phyloP scores from a whole-genome alignment of 371 early-diverging fungal species.

The Coemansia sp. region DNA sequence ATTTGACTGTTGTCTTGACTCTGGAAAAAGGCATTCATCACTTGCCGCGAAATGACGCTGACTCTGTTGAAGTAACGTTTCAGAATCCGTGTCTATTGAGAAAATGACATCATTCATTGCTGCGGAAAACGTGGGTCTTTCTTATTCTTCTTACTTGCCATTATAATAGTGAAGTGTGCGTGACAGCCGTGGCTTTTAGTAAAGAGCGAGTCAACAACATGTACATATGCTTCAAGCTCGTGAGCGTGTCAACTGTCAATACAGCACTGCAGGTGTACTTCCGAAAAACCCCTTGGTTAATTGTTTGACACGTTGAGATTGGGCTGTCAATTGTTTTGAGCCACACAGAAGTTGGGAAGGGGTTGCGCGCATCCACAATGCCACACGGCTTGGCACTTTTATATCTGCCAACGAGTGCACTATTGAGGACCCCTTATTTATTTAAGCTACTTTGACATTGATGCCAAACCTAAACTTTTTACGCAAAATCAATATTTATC shows the following conservation, averaged over 20 bases:
- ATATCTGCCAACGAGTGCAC: too few relatives aligned
- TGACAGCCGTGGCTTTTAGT: too few relatives aligned
- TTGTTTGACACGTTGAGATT: background rate
- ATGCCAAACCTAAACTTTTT: too few relatives aligned
- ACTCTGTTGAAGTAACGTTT: background rate
- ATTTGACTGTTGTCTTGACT: too few relatives aligned
- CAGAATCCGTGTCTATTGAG: background rate
- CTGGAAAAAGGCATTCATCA: background rate
- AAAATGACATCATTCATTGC: background rate
- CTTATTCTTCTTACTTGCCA: too few relatives aligned
- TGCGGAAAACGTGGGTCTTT: background rate
- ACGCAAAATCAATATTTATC: background rate
- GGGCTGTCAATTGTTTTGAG: too few relatives aligned
- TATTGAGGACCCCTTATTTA: too few relatives aligned
- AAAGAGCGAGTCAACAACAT: background rate
- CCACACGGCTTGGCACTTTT: too few relatives aligned
- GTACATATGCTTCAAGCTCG: background rate
- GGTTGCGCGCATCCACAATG: too few relatives aligned
- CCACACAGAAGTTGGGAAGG: too few relatives aligned
- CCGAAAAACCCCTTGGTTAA: background rate
- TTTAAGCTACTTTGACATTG: too few relatives aligned
- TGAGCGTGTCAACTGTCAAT: background rate
- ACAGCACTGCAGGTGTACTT: background rate
- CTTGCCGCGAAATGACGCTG: background rate
- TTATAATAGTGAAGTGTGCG: too few relatives aligned